Evolutionary conservation across 1,139 yeast genomes (phyloP).

Genomic region (Eremothecium cymbalariae): DNA sequence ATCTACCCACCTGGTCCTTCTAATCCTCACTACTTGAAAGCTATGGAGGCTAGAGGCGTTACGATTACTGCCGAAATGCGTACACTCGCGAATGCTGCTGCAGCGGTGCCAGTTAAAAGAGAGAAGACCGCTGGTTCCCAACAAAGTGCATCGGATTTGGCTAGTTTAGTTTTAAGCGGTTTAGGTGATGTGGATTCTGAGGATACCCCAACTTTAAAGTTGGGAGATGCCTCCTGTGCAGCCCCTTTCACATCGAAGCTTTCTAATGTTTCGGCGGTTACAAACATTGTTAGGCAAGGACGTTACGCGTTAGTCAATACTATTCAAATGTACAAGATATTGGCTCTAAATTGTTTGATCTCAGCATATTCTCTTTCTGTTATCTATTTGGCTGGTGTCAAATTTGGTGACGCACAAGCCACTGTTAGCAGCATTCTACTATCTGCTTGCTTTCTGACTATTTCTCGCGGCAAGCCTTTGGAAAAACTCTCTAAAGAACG

Average conservation of each 20-base stretch:
- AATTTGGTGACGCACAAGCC: conserved; percentile 96
- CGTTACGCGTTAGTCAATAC: conserved; percentile 97
- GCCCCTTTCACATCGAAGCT: conserved; percentile 97
- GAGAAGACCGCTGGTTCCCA: conserved; percentile 28
- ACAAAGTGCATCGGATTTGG: conserved; percentile 47
- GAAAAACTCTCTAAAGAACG: conserved; percentile 86
- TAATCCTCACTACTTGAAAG: conserved; percentile 81
- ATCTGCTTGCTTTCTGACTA: conserved; percentile 90
- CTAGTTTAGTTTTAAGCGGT: conserved; percentile 66
- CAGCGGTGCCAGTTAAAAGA: conserved; percentile 28
- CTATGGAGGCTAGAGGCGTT: conserved; percentile 78
- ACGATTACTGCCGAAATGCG: conserved; percentile 61
- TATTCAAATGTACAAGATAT: conserved; percentile 95
- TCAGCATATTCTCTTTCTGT: conserved; percentile 94
- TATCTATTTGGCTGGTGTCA: conserved; percentile 92
- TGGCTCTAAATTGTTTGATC: conserved; percentile 93
- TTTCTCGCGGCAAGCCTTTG: conserved; percentile 87
- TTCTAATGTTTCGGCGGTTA: conserved; percentile 85
- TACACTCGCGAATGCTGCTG: conserved; percentile 42
- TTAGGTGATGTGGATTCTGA: conserved; percentile 66
- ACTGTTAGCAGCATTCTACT: conserved; percentile 85
- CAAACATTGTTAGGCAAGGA: conserved; percentile 94
- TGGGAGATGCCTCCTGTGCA: conserved; percentile 99
- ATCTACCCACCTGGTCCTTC: conserved; percentile 91
- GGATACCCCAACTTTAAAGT: conserved; percentile 86